Base-by-base conservation (phyloP, 495 filamentous ascomycete species). In the Penicillium cinerascens region DNA sequence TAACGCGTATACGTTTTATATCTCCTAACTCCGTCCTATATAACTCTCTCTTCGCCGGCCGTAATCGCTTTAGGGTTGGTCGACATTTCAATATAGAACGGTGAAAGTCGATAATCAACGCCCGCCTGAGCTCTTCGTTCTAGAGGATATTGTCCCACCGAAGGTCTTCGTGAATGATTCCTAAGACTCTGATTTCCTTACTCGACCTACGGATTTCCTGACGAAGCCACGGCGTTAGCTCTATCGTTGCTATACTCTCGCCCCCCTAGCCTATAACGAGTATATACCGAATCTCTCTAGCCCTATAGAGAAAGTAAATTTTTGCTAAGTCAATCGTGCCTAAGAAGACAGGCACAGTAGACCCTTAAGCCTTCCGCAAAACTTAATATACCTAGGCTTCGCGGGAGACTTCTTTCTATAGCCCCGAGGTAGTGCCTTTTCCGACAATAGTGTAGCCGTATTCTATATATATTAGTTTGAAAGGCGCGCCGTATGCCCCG, bases 231-330 rank as follows among this genome's bases (percentile, higher is more conserved):
- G 33, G 16, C 13, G 52, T 56, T 11, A 49, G 53, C 26, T 60
- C 49, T 11, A 60, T 52, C 21, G 6, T 33, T 33, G 46, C 49
- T 22, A 37, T 60, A 33, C 52, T 50, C 41, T 72, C 56, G 3
- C 74, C 73, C 9, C 55, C 77, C 73, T 65, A 81, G 37, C 66
- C 74, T 41, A 82, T 68, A 0, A 82, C 58, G 16, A 78, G 59
- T 53, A 80, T 73, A 58, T 79, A 59, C 38, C 75, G 58, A 52
- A 80, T 74, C 52, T 63, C 42, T 37, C 77, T 63, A 44, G 63
- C 60, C 27, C 65, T 44, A 51, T 75, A 59, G 42, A 72, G 70
- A 42, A 68, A 70, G n/a, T 71, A 75, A 13, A 70, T 63, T 36
- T 48, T 45, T 8, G 56, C 51, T 6, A 80, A 57, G 62, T 77